Conservation (phyloP, 108 stramenopile species). For the Fistulifera pelliculosa region DNA sequence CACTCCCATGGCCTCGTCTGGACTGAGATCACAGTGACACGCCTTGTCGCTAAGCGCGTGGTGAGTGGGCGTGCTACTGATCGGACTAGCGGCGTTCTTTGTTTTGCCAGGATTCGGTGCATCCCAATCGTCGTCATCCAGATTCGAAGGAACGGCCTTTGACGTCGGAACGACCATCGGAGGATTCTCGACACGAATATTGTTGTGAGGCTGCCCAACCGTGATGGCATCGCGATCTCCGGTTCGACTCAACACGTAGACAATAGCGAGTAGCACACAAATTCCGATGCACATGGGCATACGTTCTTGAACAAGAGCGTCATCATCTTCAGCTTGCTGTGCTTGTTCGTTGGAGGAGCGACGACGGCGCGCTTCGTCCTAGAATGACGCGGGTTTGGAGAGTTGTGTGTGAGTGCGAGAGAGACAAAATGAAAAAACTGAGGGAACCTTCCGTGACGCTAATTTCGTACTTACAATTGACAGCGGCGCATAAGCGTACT, state of each 20-base stretch:
- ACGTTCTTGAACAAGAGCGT: slow-evolving; percentile 56
- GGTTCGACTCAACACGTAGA: slow-evolving; percentile 75
- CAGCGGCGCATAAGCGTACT: slow-evolving; percentile 86
- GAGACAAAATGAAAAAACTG: not conserved
- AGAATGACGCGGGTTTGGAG: not conserved
- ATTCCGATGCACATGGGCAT: slow-evolving; percentile 84
- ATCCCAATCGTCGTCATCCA: not conserved
- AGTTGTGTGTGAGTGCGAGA: not conserved
- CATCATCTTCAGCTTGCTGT: not conserved
- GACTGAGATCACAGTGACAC: slow-evolving; percentile 9
- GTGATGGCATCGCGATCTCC: slow-evolving; percentile 30
- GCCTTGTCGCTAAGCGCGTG: not conserved
- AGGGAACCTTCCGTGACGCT: not conserved
- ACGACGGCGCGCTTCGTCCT: slow-evolving; percentile 3
- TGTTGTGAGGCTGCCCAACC: not conserved
- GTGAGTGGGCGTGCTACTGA: not conserved
- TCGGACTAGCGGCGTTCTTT: slow-evolving; percentile 11
- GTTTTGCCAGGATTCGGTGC: not conserved
- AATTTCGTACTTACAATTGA: slow-evolving; percentile 46
- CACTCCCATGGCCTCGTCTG: slow-evolving; percentile 43
- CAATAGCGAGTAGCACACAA: slow-evolving; percentile 80
- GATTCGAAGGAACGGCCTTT: not conserved
- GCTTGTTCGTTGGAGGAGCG: slow-evolving; percentile 2
- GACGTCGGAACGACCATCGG: not conserved
- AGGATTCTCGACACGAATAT: not conserved